Evolutionary conservation across 2,329 filamentous ascomycete species (phyloP).

Genomic region (Cercospora beticola): DNA sequence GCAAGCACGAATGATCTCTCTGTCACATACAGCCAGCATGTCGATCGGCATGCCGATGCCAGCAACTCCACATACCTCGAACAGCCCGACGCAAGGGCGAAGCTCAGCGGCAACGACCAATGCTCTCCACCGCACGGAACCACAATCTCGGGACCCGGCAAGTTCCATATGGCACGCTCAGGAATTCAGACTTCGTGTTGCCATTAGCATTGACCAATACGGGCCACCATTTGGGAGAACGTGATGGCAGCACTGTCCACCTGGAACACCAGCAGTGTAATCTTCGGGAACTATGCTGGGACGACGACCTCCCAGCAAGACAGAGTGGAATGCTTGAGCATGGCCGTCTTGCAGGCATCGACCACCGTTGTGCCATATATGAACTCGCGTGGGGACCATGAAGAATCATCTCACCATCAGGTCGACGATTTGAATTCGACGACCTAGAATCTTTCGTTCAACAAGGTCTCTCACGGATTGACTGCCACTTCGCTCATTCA

Average conservation of each 20-base stretch:
- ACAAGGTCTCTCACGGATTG: background rate
- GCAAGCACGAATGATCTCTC: background rate
- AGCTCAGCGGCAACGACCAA: background rate
- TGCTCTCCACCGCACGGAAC: constrained; percentile 1
- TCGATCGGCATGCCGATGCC: constrained; percentile 9
- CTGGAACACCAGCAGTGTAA: background rate
- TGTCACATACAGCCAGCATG: background rate
- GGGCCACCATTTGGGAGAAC: background rate
- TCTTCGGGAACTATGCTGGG: background rate
- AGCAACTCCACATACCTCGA: background rate
- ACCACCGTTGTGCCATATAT: background rate
- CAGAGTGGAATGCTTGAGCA: background rate
- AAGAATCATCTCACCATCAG: background rate
- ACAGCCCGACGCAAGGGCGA: constrained; percentile 3
- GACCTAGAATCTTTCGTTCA: background rate
- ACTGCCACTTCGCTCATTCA: background rate
- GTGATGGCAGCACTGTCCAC: background rate
- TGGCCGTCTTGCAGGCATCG: background rate
- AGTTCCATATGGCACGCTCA: background rate
- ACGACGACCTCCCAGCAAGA: background rate
- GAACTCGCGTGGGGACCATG: no score
- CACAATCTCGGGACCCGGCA: background rate
- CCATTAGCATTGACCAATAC: background rate
- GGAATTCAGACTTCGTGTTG: background rate
- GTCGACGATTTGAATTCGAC: background rate